Evolutionary conservation across 169 alveolate genomes (phyloP), one percentile per base, ranked within the genome.

Genomic region (Plasmodium malariae): DNA sequence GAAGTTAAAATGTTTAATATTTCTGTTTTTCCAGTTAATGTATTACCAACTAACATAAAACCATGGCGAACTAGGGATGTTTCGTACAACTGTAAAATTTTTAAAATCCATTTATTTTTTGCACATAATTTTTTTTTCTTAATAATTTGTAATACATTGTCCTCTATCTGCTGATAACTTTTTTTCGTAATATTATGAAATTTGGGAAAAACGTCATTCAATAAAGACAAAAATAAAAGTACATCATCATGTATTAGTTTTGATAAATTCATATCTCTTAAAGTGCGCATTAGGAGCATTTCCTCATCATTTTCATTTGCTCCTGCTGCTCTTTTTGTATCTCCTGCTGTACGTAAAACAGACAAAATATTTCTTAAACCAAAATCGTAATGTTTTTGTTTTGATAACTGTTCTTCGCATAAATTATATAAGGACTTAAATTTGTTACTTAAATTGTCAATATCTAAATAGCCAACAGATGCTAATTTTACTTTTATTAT

Each of bases 31-130:
- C 99, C 99, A 34, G 98, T 95, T 28, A 98, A 98, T 24, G 99
- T 97, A 57, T 98, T 97, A 11, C 99, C 99, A 51, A 98, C 99
- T 59, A 98, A 90, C 99, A 98, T 98, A 94, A 97, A 97, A 68
- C 99, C 99, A 90, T 98, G 99, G 26, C 99, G 96, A 87, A 98
- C 99, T 60, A 97, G 93, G 14, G 98, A 97, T 1, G 99, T 97
- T 95, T 98, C 99, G 83, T 72, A 65, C 12, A 87, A 28, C 36
- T 60, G 90, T 43, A 80, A 49, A 36, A 74, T 78, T 78, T 78
- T 78, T 55, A 68, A 30, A 26, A 89, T 78, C 88, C 88, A 80
- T 57, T 72, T 86, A 36, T 36, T 59, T 55, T 76, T 86, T 55
- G 88, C 89, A 49, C 94, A 88, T 32, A 95, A 54, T 37, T 92